phyloP scores from a whole-genome alignment of 495 filamentous ascomycete species.

The Bathelium albidoporum region DNA sequence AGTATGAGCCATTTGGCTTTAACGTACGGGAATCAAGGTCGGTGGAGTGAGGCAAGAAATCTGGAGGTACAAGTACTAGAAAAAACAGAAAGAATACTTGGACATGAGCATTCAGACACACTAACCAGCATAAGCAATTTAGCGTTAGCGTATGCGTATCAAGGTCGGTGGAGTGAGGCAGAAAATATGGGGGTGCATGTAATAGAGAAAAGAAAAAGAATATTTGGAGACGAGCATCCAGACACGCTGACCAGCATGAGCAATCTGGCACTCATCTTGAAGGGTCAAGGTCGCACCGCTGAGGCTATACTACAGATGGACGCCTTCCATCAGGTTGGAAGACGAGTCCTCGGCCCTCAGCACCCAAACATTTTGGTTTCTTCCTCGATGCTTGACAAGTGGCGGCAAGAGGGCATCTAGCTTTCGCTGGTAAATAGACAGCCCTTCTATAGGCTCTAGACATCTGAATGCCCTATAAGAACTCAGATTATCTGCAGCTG shows the following conservation, averaged over 20 bases:
- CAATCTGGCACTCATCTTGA: slow-evolving; percentile 1
- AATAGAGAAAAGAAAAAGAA: slow-evolving; percentile 12
- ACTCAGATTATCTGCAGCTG: no score
- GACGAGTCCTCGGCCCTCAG: no score
- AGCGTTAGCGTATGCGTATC: background rate
- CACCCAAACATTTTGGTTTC: no score
- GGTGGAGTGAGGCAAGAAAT: slow-evolving; percentile 17
- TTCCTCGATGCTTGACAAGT: no score
- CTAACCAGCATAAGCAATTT: slow-evolving; percentile 5
- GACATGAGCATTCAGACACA: slow-evolving; percentile 8
- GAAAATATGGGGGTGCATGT: slow-evolving; percentile 1
- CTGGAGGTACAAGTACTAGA: slow-evolving; percentile 8
- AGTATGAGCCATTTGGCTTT: slow-evolving; percentile 7
- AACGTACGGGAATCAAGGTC: slow-evolving; percentile 1
- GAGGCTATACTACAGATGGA: no score
- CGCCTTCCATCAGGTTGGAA: no score
- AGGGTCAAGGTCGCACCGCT: slow-evolving; percentile 5
- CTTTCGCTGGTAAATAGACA: no score
- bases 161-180: slow-evolving; percentile 4
- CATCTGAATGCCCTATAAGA: no score
- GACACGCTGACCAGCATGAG: slow-evolving; percentile 9
- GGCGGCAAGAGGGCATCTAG: no score
- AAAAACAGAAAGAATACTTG: slow-evolving; percentile 4
- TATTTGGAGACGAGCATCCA: slow-evolving; percentile 13
- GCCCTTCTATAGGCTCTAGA: no score